phyloP scores from a whole-genome alignment of 352 stramenopile genomes.

The Pythium oligandrum region DNA sequence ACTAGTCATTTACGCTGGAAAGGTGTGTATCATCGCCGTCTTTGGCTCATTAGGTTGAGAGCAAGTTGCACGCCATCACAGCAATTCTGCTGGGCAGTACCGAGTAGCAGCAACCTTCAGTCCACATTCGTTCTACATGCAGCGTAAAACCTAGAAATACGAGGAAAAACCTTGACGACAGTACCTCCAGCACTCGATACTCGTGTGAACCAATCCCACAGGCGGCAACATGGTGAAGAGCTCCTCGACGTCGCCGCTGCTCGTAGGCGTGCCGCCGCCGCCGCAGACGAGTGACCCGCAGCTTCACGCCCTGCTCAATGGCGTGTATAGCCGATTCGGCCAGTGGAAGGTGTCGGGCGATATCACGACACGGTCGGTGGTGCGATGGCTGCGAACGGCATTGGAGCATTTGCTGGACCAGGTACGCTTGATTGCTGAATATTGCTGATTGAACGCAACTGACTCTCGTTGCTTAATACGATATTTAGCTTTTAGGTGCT shows the following conservation, averaged over 20 bases:
- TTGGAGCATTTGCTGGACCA: conserved; percentile 46
- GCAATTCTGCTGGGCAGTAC: conserved; percentile 16
- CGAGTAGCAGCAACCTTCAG: conserved; percentile 15
- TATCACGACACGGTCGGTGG: conserved; percentile 12
- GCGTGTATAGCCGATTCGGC: conserved; percentile 32
- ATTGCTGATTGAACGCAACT: not conserved
- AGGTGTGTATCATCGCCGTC: not conserved
- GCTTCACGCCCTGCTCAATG: conserved; percentile 21
- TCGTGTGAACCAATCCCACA: not conserved
- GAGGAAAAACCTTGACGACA: not conserved
- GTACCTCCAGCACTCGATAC: not conserved
- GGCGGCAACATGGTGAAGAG: not conserved
- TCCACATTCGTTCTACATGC: conserved; percentile 5
- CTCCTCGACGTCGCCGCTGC: conserved; percentile 9
- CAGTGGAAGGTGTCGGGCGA: conserved; percentile 45
- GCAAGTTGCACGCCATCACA: conserved; percentile 19
- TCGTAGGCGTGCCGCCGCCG: conserved; percentile 2
- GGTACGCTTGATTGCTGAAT: conserved; percentile 20
- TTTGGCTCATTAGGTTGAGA: conserved; percentile 10
- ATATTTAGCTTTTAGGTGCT: conserved; percentile 49
- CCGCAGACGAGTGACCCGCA: conserved; percentile 27
- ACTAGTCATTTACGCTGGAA: not conserved
- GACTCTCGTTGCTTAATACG: not conserved
- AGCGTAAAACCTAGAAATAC: not conserved
- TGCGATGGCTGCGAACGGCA: conserved; percentile 32